Base-by-base conservation (phyloP, 1,284 basidiomycete genomes). In the Dichomitus squalens region DNA sequence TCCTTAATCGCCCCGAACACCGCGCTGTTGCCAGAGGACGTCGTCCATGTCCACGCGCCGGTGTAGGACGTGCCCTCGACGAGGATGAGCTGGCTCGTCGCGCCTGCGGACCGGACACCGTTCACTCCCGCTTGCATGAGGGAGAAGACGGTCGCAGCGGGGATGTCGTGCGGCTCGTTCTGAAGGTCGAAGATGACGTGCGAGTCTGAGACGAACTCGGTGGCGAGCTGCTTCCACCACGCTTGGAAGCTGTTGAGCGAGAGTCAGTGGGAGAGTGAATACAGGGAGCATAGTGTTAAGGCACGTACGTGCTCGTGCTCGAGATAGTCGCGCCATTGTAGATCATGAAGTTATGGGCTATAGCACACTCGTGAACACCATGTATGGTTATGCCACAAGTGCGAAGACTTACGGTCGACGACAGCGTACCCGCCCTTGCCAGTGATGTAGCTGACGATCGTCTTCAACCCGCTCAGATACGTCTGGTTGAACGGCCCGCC, bases 91-190 rank as follows among this genome's bases (percentile, higher is more conserved):
- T 87, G 84, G 31, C 65, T 71, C 4, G 83, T 86, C 39, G 84
- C 85, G 61, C 85, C 85, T 52, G 73, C 70, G n/a, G 82, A 71
- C 61, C 85, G 79, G 60, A 88, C 82, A 64, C 79, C 84, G 64
- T 86, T 83, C 60, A 88, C 72, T 20, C 81, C 85, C 48, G 82
- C 83, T 79, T 87, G 85, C 72, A 80, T 85, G 52, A 84, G 71
- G 49, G 73, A 64, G 63, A 78, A 79, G 23, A 80, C 81, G 31
- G 72, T 74, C 23, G 70, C 58, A 7, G 82, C 81, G 56, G 78
- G 72, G 58, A 85, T 83, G 57, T 73, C 79, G 62, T 85, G 67
- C 34, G 85, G 85, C 72, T 87, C 84, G 72, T 87, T 87, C 79
- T 82, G 82, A 60, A 86, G 67, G 64, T 86, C 85, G 68, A 86